These are phyloP conservation scores for Hypomyces perniciosus DNA, from an alignment of 2,329 filamentous ascomycete genomes.

Conservation along the genomic window DNA sequence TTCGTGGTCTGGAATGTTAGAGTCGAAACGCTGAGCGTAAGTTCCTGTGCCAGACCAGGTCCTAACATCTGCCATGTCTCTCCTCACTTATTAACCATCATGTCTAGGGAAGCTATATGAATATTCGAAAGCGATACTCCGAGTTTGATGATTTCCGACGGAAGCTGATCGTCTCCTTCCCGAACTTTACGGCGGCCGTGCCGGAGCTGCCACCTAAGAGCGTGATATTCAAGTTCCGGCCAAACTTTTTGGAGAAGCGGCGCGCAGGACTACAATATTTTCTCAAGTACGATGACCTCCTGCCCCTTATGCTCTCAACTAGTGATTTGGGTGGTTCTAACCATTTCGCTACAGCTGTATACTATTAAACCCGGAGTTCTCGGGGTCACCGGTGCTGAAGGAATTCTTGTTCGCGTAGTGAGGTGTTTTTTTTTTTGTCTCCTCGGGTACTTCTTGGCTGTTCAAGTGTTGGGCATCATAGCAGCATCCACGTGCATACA, in stretches of 20 bases:
- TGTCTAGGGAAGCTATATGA: conserved; percentile 51
- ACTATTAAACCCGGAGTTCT: conserved; percentile 87
- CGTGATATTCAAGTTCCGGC: conserved; percentile 77
- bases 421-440: neutral
- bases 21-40: conserved; percentile 77
- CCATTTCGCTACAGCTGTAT: conserved; percentile 59
- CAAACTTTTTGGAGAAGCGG: conserved; percentile 78
- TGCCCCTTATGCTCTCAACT: neutral
- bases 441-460: neutral
- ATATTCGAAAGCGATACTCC: conserved; percentile 72
- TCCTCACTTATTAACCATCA: neutral
- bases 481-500: conserved; percentile 4
- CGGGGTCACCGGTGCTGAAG: conserved; percentile 82
- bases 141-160: conserved; percentile 82
- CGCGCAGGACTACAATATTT: conserved; percentile 84
- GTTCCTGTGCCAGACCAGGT: conserved; percentile 25
- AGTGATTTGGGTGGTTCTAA: neutral
- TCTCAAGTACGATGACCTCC: conserved; percentile 63
- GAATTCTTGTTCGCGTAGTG: conserved; percentile 72
- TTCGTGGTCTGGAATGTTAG: conserved; percentile 94
- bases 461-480: neutral
- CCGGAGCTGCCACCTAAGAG: conserved; percentile 90
- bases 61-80: conserved; percentile 14
- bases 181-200: conserved; percentile 75
- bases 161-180: conserved; percentile 72